phyloP scores from a whole-genome alignment of 768 basidiomycete genomes.

The Lactarius sp. region DNA sequence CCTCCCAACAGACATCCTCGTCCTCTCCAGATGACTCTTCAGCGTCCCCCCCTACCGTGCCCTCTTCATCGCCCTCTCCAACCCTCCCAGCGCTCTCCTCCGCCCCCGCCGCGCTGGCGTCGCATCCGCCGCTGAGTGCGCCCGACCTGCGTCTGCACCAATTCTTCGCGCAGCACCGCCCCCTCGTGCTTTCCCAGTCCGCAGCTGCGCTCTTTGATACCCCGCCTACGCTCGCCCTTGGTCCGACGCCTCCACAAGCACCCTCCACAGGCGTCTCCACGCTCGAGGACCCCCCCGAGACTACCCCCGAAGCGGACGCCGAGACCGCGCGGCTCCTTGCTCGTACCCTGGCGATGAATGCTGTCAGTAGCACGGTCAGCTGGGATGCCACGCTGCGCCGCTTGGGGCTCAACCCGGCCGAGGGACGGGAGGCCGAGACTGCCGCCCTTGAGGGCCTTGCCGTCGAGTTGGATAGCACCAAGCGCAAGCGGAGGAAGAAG shows the following conservation, averaged over 20 bases:
- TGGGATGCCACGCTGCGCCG: constrained; percentile 67
- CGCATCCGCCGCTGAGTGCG: constrained; percentile 54
- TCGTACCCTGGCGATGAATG: constrained; percentile 62
- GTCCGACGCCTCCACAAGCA: neutral
- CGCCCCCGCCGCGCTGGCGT: constrained; percentile 25
- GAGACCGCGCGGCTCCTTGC: constrained; percentile 79
- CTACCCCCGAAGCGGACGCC: constrained; percentile 66
- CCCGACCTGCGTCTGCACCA: constrained; percentile 77
- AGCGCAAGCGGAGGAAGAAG: constrained; percentile 85
- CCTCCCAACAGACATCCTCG: constrained; percentile 14
- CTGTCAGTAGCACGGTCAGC: constrained; percentile 52
- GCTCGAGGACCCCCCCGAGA: constrained; percentile 44
- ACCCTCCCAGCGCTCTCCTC: constrained; percentile 5
- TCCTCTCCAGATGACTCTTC: constrained; percentile 13
- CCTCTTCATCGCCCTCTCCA: neutral
- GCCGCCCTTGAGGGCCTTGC: constrained; percentile 57
- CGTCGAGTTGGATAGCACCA: constrained; percentile 72
- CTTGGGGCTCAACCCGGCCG: constrained; percentile 55
- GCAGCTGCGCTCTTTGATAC: constrained; percentile 49
- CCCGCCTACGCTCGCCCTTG: constrained; percentile 7
- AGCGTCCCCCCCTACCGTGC: neutral
- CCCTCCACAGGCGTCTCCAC: constrained; percentile 26
- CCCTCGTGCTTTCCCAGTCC: constrained; percentile 63
- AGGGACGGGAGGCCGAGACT: constrained; percentile 46
- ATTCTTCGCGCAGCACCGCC: constrained; percentile 80